phyloP scores from a whole-genome alignment of 1,284 basidiomycete genomes.

The Polyporus tsugae region DNA sequence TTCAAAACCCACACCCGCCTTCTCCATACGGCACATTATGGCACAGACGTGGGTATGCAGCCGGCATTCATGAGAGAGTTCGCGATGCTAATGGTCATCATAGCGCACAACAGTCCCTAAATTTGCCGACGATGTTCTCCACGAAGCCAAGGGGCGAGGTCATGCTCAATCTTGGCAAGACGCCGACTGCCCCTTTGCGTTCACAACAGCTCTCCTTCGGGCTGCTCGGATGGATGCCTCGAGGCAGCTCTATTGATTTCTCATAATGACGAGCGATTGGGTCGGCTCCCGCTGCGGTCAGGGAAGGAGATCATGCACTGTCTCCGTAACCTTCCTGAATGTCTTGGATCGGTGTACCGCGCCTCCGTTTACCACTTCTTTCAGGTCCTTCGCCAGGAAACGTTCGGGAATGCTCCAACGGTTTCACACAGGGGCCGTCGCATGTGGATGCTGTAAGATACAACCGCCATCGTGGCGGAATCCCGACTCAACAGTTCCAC shows the following conservation, averaged over 20 bases:
- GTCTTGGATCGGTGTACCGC: not conserved
- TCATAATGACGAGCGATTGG: not conserved
- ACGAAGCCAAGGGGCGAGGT: not conserved
- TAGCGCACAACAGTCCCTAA: conserved; percentile 3
- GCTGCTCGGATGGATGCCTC: conserved; percentile 9
- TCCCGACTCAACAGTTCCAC: conserved; percentile 10
- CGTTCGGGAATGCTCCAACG: not conserved
- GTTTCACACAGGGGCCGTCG: not conserved
- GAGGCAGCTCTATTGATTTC: not conserved
- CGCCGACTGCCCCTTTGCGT: not conserved
- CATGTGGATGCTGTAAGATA: conserved; percentile 6
- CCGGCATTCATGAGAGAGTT: conserved; percentile 9
- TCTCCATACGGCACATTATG: conserved; percentile 3
- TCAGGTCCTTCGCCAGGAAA: conserved; percentile 1
- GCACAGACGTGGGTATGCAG: conserved; percentile 7
- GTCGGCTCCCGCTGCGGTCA: conserved; percentile 5
- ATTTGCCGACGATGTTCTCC: conserved; percentile 2
- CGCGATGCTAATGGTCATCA: not conserved
- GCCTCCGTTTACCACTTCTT: not conserved
- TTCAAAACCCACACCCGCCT: not conserved
- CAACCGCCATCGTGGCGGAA: conserved; percentile 2
- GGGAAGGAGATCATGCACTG: conserved; percentile 1
- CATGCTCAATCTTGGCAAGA: not conserved
- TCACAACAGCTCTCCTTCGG: conserved; percentile 2
- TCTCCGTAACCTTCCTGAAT: not conserved